Evolutionary conservation across 257 asterid genomes (phyloP), one percentile per base, ranked within the genome.

Genomic region (Rhazya stricta): DNA sequence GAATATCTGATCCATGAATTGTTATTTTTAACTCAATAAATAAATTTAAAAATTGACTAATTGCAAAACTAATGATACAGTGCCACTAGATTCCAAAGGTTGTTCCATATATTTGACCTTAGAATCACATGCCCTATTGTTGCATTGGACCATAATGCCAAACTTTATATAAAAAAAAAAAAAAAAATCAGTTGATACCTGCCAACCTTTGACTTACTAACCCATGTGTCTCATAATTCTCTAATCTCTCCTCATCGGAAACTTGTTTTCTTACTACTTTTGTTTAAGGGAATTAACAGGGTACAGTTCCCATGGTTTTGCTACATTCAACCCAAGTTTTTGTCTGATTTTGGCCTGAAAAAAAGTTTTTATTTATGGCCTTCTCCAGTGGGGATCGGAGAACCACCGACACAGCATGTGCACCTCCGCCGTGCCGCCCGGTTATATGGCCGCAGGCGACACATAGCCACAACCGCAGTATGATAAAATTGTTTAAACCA

Each of bases 361-460:
- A 25, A 7, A 0, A n/a, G n/a, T n/a, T 39, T 5, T 67, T 37
- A 21, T 41, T 9, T 3, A 9, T 7, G 10, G 11, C 23, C 51
- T 46, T 45, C 46, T 37, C n/a, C 9, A 34, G 32, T n/a, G 68
- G 27, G 27, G 15, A 27, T 12, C 3, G 27, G 30, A 61, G 50
- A 41, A 30, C 30, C 71, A 34, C 74, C 80, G 77, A 79, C 80
- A 43, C 1, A 21, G 39, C 74, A 80, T 51, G 75, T 80, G 81
- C 73, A 6, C 73, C 32, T 50, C 66, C 43, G 42, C 58, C 13
- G 27, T 45, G 56, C 63, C 75, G 12, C 15, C 70, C 56, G 73
- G 21, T 32, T 11, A 32, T 30, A 62, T 13, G 67, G 41, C 39
- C 41, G 67, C 67, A 53, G 7, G 1, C 62, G 4, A 56, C 62